These are phyloP conservation scores for Talaromyces atroroseus DNA, from an alignment of 2,329 filamentous ascomycete genomes.

Conservation along the genomic window DNA sequence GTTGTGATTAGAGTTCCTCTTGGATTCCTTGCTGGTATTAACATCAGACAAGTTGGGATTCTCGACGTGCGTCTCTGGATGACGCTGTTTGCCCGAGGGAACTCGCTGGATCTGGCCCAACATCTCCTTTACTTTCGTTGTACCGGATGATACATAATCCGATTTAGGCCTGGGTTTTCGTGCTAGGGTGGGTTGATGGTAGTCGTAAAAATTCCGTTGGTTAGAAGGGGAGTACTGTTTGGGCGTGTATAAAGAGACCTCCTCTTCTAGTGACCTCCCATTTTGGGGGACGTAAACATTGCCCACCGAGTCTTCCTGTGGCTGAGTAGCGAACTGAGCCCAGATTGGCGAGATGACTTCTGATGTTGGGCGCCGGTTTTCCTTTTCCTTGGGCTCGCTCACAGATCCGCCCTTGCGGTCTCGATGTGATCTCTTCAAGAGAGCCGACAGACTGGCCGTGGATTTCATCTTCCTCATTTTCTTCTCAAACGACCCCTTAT, in stretches of 20 bases:
- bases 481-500: slow-evolving; percentile 29
- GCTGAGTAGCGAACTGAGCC: slow-evolving; percentile 60
- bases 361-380: slow-evolving; percentile 65
- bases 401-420: slow-evolving; percentile 56
- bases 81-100: slow-evolving; percentile 20
- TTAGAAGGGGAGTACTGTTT: slow-evolving; percentile 56
- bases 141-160: slow-evolving; percentile 39
- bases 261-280: slow-evolving; percentile 45
- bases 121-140: slow-evolving; percentile 36
- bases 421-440: slow-evolving; percentile 69
- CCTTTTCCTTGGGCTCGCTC: slow-evolving; percentile 63
- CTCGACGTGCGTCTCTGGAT: slow-evolving; percentile 17
- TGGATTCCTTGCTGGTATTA: slow-evolving; percentile 26
- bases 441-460: slow-evolving; percentile 69
- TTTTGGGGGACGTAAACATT: slow-evolving; percentile 43
- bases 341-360: slow-evolving; percentile 66
- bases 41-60: slow-evolving; percentile 30
- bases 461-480: slow-evolving; percentile 71
- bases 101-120: slow-evolving; percentile 24
- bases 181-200: slow-evolving; percentile 43
- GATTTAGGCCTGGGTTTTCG: slow-evolving; percentile 49
- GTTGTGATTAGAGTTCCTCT: slow-evolving; percentile 34
- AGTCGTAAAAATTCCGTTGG: slow-evolving; percentile 56
- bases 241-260: slow-evolving; percentile 56
- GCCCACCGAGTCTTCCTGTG: slow-evolving; percentile 26